Evolutionary conservation across 768 basidiomycete species (phyloP).

Genomic region (Pleurotus pulmonarius): DNA sequence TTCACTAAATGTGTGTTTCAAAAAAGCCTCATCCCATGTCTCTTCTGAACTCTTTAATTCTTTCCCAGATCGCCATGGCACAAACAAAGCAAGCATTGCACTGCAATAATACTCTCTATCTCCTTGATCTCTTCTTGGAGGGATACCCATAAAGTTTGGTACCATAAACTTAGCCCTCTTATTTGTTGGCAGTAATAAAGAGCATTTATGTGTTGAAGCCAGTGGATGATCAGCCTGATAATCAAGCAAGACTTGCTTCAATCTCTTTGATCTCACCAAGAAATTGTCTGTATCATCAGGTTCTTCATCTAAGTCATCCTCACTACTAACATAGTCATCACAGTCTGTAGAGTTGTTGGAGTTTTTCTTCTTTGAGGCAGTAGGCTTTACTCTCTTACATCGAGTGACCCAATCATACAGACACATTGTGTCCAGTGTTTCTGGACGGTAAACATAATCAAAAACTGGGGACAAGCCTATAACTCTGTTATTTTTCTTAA

Average conservation of each 20-base stretch:
- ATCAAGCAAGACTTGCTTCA: neutral
- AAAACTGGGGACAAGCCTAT: neutral
- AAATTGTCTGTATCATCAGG: neutral
- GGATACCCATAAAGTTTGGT: constrained; percentile 25
- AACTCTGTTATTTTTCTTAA: neutral
- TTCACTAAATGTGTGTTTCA: constrained; percentile 5
- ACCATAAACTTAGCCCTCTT: neutral
- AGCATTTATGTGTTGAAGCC: neutral
- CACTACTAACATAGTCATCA: too few species aligned
- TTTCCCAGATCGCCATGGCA: constrained; percentile 25
- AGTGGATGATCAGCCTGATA: neutral
- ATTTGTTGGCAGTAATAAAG: neutral
- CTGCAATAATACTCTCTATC: constrained; percentile 27
- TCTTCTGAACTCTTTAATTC: constrained; percentile 19
- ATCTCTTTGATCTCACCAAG: neutral
- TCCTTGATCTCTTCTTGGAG: constrained; percentile 26
- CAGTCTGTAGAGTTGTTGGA: too few species aligned
- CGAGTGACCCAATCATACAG: neutral
- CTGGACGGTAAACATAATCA: neutral
- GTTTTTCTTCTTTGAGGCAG: too few species aligned
- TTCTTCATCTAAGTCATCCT: too few species aligned
- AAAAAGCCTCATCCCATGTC: constrained; percentile 21
- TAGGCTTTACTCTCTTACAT: neutral
- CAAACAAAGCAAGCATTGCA: constrained; percentile 29
- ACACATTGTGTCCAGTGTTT: neutral